Evolutionary conservation across 2,329 filamentous ascomycete genomes (phyloP).

Genomic region (Colletotrichum falcatum): DNA sequence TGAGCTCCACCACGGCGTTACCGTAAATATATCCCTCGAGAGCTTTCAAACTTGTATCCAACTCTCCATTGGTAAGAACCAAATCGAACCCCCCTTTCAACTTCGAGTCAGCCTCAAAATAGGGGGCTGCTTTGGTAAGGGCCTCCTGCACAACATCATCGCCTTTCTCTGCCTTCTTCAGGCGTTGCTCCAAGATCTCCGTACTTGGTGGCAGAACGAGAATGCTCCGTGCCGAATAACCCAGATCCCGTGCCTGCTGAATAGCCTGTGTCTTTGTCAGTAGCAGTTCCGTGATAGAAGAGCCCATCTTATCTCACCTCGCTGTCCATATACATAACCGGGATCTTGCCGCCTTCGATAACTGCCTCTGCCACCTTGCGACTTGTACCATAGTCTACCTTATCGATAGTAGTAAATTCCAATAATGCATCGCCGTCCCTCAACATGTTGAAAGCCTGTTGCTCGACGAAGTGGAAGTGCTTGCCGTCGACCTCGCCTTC

Average conservation of each 20-base stretch:
- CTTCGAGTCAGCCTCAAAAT: conserved; percentile 44
- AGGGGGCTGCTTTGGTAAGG: conserved; percentile 43
- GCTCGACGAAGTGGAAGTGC: conserved; percentile 68
- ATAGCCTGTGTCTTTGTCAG: conserved; percentile 56
- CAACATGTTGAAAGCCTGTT: conserved; percentile 67
- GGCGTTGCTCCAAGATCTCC: conserved; percentile 46
- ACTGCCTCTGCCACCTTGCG: conserved; percentile 64
- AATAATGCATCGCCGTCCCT: conserved; percentile 70
- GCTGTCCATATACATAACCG: conserved; percentile 64
- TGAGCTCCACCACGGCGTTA: background rate
- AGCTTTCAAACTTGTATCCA: conserved; percentile 29
- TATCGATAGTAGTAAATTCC: conserved; percentile 64
- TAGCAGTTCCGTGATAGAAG: background rate
- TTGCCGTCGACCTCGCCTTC: conserved; percentile 65
- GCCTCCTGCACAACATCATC: conserved; percentile 44
- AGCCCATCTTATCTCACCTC: conserved; percentile 57
- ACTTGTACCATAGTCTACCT: conserved; percentile 67
- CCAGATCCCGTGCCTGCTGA: conserved; percentile 68
- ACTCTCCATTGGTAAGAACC: conserved; percentile 39
- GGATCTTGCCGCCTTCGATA: conserved; percentile 68
- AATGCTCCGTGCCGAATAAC: conserved; percentile 66
- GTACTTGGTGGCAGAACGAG: conserved; percentile 60
- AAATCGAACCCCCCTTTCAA: conserved; percentile 35
- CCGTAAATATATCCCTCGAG: conserved; percentile 37
- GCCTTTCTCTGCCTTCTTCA: conserved; percentile 46